Conservation (phyloP, 2,329 filamentous ascomycete genomes). For the Claviceps arundinis region DNA sequence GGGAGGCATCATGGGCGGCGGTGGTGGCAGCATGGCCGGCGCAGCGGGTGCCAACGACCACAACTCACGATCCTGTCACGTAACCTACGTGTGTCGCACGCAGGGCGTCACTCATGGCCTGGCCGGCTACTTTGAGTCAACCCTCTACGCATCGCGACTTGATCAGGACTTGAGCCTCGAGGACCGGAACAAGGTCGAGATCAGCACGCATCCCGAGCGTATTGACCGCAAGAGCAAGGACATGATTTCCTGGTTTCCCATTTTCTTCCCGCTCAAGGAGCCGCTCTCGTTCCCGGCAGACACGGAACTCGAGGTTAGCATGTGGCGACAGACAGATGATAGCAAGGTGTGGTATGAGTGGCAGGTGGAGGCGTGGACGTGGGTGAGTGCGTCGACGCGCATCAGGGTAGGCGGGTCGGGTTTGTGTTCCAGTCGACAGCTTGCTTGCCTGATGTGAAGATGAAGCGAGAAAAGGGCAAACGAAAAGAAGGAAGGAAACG, state of each 20-base stretch:
- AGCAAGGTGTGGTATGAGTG: conserved; percentile 98
- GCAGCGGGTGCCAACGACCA: conserved; percentile 80
- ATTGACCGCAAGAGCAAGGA: conserved; percentile 89
- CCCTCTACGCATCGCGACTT: conserved; percentile 57
- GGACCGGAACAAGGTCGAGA: conserved; percentile 47
- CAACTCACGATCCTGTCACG: conserved; percentile 67
- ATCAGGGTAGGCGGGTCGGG: conserved; percentile 55
- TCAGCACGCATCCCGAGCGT: conserved; percentile 83
- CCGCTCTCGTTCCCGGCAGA: conserved; percentile 77
- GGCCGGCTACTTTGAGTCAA: conserved; percentile 90
- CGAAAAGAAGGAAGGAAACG: not conserved
- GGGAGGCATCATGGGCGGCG: conserved; percentile 51
- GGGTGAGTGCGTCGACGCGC: conserved; percentile 43
- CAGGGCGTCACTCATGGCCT: conserved; percentile 81
- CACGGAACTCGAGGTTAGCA: conserved; percentile 76
- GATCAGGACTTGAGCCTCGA: conserved; percentile 8
- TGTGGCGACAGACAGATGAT: conserved; percentile 94
- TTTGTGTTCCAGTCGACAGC: conserved; percentile 54
- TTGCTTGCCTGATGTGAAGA: conserved; percentile 57
- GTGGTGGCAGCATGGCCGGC: conserved; percentile 59
- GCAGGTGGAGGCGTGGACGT: conserved; percentile 75
- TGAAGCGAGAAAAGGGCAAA: not conserved
- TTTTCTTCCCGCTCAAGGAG: conserved; percentile 91
- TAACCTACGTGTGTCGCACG: conserved; percentile 65
- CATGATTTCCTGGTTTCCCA: conserved; percentile 99